Evolutionary conservation across 352 stramenopile genomes (phyloP).

Genomic region (Phytophthora ramorum): DNA sequence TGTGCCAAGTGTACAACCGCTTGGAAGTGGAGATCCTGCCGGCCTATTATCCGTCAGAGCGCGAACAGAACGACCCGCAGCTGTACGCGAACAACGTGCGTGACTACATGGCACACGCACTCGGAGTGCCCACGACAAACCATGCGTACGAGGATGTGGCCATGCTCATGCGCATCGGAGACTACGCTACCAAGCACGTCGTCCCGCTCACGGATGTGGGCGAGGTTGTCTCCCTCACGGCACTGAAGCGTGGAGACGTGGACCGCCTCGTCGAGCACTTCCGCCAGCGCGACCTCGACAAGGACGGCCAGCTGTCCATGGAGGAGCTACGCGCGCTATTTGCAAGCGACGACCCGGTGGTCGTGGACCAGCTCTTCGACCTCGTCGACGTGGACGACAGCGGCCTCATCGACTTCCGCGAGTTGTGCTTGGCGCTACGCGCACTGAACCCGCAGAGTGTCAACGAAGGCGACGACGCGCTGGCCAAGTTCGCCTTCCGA

Average conservation of each 20-base stretch:
- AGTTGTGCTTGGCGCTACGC: slow-evolving; percentile 69
- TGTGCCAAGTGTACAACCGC: slow-evolving; percentile 77
- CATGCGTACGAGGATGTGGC: slow-evolving; percentile 80
- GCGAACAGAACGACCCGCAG: slow-evolving; percentile 51
- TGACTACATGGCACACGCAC: slow-evolving; percentile 55
- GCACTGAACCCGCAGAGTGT: slow-evolving; percentile 50
- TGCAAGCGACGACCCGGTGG: slow-evolving; percentile 46
- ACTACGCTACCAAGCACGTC: slow-evolving; percentile 66
- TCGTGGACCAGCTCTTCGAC: slow-evolving; percentile 66
- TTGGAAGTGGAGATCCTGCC: slow-evolving; percentile 68
- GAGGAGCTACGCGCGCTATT: slow-evolving; percentile 68
- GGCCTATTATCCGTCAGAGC: slow-evolving; percentile 52
- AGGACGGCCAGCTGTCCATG: slow-evolving; percentile 70
- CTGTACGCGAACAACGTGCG: slow-evolving; percentile 71
- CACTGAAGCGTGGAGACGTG: slow-evolving; percentile 50
- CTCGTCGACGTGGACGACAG: slow-evolving; percentile 68
- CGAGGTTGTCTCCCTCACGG: slow-evolving; percentile 61
- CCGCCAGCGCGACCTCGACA: slow-evolving; percentile 56
- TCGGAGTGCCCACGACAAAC: slow-evolving; percentile 67
- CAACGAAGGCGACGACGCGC: slow-evolving; percentile 40
- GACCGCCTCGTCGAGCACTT: slow-evolving; percentile 68
- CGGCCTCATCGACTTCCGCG: slow-evolving; percentile 75
- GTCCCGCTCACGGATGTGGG: slow-evolving; percentile 62
- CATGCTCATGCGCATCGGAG: slow-evolving; percentile 59
- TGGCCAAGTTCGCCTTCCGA: slow-evolving; percentile 65